Evolutionary conservation across 495 filamentous ascomycete genomes (phyloP).

Genomic region (Bryoglossum gracile): DNA sequence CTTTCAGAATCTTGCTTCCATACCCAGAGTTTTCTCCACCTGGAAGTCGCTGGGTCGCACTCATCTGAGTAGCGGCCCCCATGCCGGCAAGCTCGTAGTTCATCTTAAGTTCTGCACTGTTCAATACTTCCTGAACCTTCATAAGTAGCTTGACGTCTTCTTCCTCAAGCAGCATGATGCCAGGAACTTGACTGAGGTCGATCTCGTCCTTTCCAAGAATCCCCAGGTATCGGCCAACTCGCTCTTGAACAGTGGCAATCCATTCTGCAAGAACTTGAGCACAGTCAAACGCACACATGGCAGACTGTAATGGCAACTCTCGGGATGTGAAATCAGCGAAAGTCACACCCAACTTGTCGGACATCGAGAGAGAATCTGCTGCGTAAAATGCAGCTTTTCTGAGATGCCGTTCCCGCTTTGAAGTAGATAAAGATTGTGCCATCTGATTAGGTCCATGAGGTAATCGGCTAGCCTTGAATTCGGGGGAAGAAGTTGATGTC

Average conservation of each 20-base stretch:
- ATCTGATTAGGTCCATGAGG: constrained; percentile 22
- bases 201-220: constrained; percentile 77
- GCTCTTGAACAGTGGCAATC: constrained; percentile 90
- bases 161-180: constrained; percentile 83
- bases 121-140: constrained; percentile 77
- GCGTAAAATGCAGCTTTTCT: constrained; percentile 93
- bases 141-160: constrained; percentile 83
- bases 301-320: constrained; percentile 88
- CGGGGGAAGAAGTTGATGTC: constrained; percentile 46
- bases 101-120: constrained; percentile 76
- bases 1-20: constrained; percentile 76
- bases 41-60: constrained; percentile 43
- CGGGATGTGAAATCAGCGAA: constrained; percentile 80
- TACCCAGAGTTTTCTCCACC: constrained; percentile 62
- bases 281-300: constrained; percentile 92
- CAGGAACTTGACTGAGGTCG: constrained; percentile 69
- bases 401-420: constrained; percentile 77
- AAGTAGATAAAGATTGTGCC: constrained; percentile 26
- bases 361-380: constrained; percentile 85
- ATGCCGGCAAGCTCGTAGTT: constrained; percentile 42
- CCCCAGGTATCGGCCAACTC: constrained; percentile 81
- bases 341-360: constrained; percentile 78
- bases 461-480: constrained; percentile 31
- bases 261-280: constrained; percentile 96
- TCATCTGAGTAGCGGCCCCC: constrained; percentile 42